Base-by-base conservation (phyloP, 768 basidiomycete species). In the Termitomyces sp. region DNA sequence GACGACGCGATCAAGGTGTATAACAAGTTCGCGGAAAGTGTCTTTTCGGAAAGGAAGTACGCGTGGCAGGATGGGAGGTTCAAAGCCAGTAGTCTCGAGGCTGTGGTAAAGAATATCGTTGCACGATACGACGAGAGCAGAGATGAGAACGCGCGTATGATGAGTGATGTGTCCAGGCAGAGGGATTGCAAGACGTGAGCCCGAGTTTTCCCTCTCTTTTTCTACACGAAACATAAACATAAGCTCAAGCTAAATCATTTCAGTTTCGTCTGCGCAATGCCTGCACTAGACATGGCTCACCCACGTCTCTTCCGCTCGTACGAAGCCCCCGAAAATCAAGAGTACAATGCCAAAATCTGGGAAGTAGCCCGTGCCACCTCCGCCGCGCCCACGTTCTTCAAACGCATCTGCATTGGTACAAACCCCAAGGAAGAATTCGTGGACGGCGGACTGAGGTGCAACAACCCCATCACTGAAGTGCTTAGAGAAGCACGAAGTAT, bases 331-430 rank as follows among this genome's bases (percentile, higher is more conserved):
- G 40, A n/a, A 0, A 42, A 63, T 32, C 26, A 56, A 34, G 40
- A 26, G 1, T 37, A 53, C 49, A 53, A 57, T 18, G 62, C 67
- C 39, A 60, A 45, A 22, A 71, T 72, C 22, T 72, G 71, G 71
- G 66, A 72, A 48, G 69, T 69, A 4, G 68, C 64, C 3, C 65
- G 71, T 4, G 71, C 71, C 0, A 72, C 71, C 0, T 66, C 68
- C 22, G 71, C 71, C 9, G 65, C 67, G 4, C 66, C 68, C 0
- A 57, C 57, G 1, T 65, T 71, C 45, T 70, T 70, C 59, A 61
- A 64, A 8, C 54, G 58, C 12, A 64, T 71, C 13, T 20, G n/a
- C 8, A 63, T 68, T 18, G 61, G 57, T 1, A 36, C 34, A 10
- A 33, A 44, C 14, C 49, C 36, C 1, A 50, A 53, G 24, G 57